Base-by-base conservation (phyloP, 2,329 filamentous ascomycete genomes). In the Dryadomyces quercivorus region DNA sequence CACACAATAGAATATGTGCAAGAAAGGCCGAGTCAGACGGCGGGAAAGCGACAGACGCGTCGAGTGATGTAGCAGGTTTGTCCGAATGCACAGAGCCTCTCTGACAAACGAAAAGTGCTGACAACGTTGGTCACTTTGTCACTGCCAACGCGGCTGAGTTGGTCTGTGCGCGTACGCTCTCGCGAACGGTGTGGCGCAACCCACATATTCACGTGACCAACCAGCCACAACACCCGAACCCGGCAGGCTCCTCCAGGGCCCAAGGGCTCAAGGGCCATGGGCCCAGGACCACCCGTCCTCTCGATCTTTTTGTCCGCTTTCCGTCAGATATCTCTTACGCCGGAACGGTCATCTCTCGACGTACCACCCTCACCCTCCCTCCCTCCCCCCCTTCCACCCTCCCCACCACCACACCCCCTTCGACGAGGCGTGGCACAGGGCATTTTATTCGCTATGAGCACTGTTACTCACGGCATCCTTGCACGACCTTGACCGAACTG, bases 151-250 rank as follows among this genome's bases (percentile, higher is more conserved):
- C 52, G 40, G 52, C 52, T 49, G 40, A 45, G 26, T 5, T 45
- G 47, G 52, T 51, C 53, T 40, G 53, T 55, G 53, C 53, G 34
- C 52, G 36, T 20, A 13, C 22, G 40, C 31, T 48, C 16, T 26
- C 16, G 12, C 16, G 18, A 52, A 44, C 26, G 7, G 9, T 40
- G 21, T 46, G 42, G 7, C 43, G 31, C 49, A 51, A 26, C 12
- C 10, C n/a, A 26, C 6, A 21, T 21, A 9, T 8, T 13, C 52
- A 53, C 45, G 45, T 53, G 52, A 49, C 21, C 5, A 6, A 49
- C 7, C 31, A 45, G 34, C 36, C 36, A 40, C 36, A 40, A n/a
- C n/a, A n/a, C n/a, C n/a, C n/a, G n/a, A n/a, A n/a, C n/a, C n/a
- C n/a, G n/a, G n/a, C n/a, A n/a, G n/a, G n/a, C n/a, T n/a, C n/a